phyloP scores from a whole-genome alignment of 2,329 filamentous ascomycete species.

The Aspergillus versicolor region DNA sequence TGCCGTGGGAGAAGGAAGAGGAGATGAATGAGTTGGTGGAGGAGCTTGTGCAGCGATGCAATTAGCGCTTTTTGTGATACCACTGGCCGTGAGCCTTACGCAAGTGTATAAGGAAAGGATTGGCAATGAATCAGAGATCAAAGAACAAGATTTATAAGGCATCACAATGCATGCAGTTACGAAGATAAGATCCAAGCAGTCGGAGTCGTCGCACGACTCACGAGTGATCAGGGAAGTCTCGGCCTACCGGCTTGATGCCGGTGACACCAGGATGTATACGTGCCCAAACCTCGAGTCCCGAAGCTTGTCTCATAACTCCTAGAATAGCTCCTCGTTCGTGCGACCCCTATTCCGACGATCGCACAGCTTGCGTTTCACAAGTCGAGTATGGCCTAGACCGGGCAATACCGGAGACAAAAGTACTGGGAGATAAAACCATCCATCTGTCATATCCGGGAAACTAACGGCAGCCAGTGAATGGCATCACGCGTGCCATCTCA shows the following conservation, averaged over 20 bases:
- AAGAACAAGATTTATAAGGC: background rate
- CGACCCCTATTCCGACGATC: no score
- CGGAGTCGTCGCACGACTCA: background rate
- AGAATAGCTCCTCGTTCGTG: no score
- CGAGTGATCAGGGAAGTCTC: no score
- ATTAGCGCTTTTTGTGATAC: background rate
- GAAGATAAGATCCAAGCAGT: background rate
- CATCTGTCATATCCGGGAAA: background rate
- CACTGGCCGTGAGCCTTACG: background rate
- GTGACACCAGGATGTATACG: no score
- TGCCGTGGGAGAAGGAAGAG: constrained; percentile 66
- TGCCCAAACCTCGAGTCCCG: no score
- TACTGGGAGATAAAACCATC: background rate
- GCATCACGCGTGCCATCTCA: constrained; percentile 1
- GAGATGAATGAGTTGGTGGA: constrained; percentile 69
- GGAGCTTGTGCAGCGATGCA: constrained; percentile 50
- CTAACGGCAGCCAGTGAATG: constrained; percentile 3
- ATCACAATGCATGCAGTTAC: background rate
- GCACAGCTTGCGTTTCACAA: no score
- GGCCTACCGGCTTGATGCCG: no score
- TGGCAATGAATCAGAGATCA: background rate
- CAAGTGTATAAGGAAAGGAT: background rate
- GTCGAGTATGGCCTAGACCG: background rate
- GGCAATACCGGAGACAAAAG: background rate
- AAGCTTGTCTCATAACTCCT: no score